These are phyloP conservation scores for Syzygium jambos DNA, from an alignment of 345 rosid genomes.

Conservation along the genomic window DNA sequence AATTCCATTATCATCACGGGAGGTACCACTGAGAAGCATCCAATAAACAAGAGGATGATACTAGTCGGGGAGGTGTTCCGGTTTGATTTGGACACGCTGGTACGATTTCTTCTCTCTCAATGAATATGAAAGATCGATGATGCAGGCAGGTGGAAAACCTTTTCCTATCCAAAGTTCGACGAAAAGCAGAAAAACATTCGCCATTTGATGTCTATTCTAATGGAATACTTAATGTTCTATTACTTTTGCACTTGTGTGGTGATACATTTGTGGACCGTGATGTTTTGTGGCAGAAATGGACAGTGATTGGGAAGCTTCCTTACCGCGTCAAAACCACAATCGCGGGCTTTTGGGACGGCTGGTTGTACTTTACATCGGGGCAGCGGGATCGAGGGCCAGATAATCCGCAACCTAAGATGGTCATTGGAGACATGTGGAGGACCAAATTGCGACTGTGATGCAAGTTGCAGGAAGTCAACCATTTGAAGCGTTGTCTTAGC, in stretches of 20 bases:
- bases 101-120: slow-evolving; percentile 1
- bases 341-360: slow-evolving; percentile 68
- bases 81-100: slow-evolving; percentile 56
- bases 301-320: slow-evolving; percentile 79
- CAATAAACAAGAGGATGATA: slow-evolving; percentile 63
- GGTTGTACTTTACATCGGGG: slow-evolving; percentile 78
- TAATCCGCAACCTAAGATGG: slow-evolving; percentile 73
- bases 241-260: background rate
- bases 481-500: background rate
- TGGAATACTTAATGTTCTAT: background rate
- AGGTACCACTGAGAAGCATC: slow-evolving; percentile 84
- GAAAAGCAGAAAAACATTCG: background rate
- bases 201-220: background rate
- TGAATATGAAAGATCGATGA: background rate
- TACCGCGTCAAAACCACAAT: slow-evolving; percentile 63
- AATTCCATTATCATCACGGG: slow-evolving; percentile 67
- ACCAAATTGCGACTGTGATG: slow-evolving; percentile 46
- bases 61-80: slow-evolving; percentile 76
- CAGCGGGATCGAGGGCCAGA: slow-evolving; percentile 76
- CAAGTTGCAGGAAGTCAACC: background rate
- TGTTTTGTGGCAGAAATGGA: slow-evolving; percentile 54
- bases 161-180: background rate
- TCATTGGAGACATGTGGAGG: slow-evolving; percentile 78
- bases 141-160: background rate
- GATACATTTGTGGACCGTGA: background rate